Base-by-base conservation (phyloP, 2,329 filamentous ascomycete genomes). In the Fusarium fujikuroi region DNA sequence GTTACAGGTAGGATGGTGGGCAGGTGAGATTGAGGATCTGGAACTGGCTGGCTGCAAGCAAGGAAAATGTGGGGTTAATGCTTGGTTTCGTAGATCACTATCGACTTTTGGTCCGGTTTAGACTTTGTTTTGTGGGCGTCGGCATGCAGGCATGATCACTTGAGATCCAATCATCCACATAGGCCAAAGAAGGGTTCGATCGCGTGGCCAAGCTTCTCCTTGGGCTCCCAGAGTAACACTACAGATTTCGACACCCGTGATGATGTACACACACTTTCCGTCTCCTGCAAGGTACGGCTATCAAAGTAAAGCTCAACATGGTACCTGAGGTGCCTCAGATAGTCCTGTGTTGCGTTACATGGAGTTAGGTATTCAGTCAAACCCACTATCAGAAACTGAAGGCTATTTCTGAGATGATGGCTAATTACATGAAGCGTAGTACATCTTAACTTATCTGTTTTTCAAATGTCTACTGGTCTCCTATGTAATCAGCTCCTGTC, bases 61-160 rank as follows among this genome's bases (percentile, higher is more conserved):
- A 70, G 46, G 30, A 46, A 73, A 73, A 61, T 63, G 70, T 73
- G 70, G 70, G 70, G 66, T 66, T 63, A 44, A 39, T 62, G 60
- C 49, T 67, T 60, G 70, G 70, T 60, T 63, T 73, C 28, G 70
- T 70, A 58, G 70, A 73, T 73, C 70, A 73, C 53, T 28, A 28
- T 56, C 64, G 36, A 25, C n/a, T 43, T 62, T 54, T 44, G 37
- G 28, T 36, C 42, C 42, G 14, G 28, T 21, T 69, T 66, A 23
- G 46, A 39, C 68, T 64, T 60, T 64, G 58, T 64, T 72, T 60
- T 60, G 63, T 69, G 68, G 63, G 68, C 69, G 68, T 69, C 39
- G 34, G 61, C 28, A 70, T 52, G 23, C 36, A 43, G 40, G 42
- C 42, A 57, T 64, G 66, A 52, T 71, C 62, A 71, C 62, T 71